Base-by-base conservation (phyloP, 2,329 filamentous ascomycete species). In the Coniochaeta sp. region DNA sequence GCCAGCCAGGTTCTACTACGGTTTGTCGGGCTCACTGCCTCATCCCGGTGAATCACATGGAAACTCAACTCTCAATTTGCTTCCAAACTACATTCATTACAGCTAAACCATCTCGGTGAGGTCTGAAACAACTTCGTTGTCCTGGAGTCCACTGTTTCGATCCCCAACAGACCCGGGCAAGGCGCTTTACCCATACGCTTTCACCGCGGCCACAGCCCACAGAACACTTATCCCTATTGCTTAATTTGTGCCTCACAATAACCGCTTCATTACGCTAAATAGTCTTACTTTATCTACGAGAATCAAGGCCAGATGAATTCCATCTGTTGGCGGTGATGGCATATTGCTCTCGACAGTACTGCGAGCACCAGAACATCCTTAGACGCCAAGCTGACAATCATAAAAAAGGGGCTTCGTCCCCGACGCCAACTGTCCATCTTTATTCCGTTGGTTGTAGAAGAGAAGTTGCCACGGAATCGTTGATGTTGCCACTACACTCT, bases 221-320 rank as follows among this genome's bases (percentile, higher is more conserved):
- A n/a, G 38, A 22, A 22, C 38, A 24, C 6, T 28, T n/a, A 48
- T 6, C 4, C 6, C 8, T n/a, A n/a, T n/a, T 10, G 45, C 45
- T 35, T 57, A 56, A 60, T 57, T 52, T 56, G 54, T 48, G 52
- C 32, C 51, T 42, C 28, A 45, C 52, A 60, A 59, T 57, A 50
- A 58, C 51, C n/a, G 24, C 22, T 51, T 55, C 49, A 55, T 59
- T 54, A 57, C 56, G 35, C 26, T 51, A 54, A 47, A 54, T 55
- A 46, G 51, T 14, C 10, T 20, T 45, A 27, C 53, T 45, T 58
- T 55, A 58, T 59, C 57, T 55, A 57, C 32, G 38, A 50, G 46
- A 55, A 54, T 53, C 50, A 56, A 20, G 10, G 35, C 26, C 52
- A 53, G 51, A 56, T 58, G 55, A n/a, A n/a, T n/a, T n/a, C 9